Base-by-base conservation (phyloP, 139 green algal species). In the Klebsormidium nitens region DNA sequence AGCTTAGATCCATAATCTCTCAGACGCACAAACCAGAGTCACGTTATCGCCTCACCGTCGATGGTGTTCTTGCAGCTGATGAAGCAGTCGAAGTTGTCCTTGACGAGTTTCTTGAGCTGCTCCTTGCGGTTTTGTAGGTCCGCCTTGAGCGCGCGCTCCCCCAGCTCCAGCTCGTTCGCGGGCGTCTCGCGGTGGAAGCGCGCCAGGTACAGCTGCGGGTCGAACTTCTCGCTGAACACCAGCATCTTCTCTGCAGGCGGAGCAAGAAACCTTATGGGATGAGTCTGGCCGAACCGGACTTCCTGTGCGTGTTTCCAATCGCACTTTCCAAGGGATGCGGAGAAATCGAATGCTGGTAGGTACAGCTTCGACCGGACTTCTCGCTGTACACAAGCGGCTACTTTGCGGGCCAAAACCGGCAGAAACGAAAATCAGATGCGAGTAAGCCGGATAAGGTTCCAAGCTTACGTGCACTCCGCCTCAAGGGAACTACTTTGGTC, bases 31-130 rank as follows among this genome's bases (percentile, higher is more conserved):
- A 50, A 8, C 42, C 42, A 50, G 14, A 50, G 42, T 8, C 8
- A 50, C 14, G 42, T 14, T 50, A 50, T 50, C 14, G 36, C 0
- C 50, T 1, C n/a, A 74, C 71, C 71, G 37, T 93, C 89, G 44
- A 96, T 91, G 36, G 89, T 92, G 61, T 82, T 82, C 72, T 96
- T 96, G 87, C 86, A 93, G 66, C 66, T 85, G 61, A 93, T 91
- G 76, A 95, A 96, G 39, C 87, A 84, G 46, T 94, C 89, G 76
- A 96, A 96, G 78, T 96, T 96, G 49, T 91, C 83, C 38, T 93
- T 94, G 19, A 94, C 89, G 48, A 96, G 80, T 40, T 80, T 35
- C 68, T 91, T 90, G 2, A 94, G 74, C 73, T 93, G 86, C 5
- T 79, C 84, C 17, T 85, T 91, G 56, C 91, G 85, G 69, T 89